Conservation (phyloP, 1,284 basidiomycete species). For the Ganoderma resinaceum region DNA sequence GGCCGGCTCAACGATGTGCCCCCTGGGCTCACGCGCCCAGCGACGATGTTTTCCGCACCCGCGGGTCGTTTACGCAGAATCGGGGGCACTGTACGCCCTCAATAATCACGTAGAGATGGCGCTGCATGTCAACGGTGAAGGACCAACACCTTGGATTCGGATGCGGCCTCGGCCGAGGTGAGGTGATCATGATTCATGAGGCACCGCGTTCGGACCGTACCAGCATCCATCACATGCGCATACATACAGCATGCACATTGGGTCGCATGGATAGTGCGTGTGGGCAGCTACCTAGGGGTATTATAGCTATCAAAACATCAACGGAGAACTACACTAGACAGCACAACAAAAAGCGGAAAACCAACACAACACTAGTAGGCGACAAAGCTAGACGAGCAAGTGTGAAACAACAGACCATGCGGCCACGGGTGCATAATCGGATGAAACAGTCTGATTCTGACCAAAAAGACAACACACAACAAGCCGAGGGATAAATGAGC, state of each 20-base stretch:
- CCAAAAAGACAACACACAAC: slow-evolving; percentile 8
- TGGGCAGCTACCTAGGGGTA: slow-evolving; percentile 13
- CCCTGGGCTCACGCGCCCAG: background rate
- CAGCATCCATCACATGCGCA: background rate
- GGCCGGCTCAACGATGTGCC: background rate
- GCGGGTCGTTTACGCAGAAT: background rate
- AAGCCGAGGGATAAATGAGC: slow-evolving; percentile 21
- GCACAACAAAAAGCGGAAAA: slow-evolving; percentile 10
- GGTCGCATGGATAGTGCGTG: slow-evolving; percentile 15
- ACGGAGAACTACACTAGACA: background rate
- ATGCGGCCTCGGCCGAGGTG: background rate
- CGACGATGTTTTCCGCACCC: background rate
- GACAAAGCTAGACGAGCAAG: background rate
- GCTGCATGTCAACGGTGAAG: background rate
- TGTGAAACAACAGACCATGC: background rate
- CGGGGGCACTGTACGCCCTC: background rate
- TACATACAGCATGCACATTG: slow-evolving; percentile 4
- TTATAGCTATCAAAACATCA: slow-evolving; percentile 5
- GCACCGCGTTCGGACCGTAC: background rate
- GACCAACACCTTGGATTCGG: background rate
- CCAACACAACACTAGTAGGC: background rate
- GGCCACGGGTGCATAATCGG: background rate
- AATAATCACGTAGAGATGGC: background rate
- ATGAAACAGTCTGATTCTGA: slow-evolving; percentile 4
- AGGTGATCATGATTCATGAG: background rate